Evolutionary conservation across 352 stramenopile genomes (phyloP).

Genomic region (Pythium pyrilobum): DNA sequence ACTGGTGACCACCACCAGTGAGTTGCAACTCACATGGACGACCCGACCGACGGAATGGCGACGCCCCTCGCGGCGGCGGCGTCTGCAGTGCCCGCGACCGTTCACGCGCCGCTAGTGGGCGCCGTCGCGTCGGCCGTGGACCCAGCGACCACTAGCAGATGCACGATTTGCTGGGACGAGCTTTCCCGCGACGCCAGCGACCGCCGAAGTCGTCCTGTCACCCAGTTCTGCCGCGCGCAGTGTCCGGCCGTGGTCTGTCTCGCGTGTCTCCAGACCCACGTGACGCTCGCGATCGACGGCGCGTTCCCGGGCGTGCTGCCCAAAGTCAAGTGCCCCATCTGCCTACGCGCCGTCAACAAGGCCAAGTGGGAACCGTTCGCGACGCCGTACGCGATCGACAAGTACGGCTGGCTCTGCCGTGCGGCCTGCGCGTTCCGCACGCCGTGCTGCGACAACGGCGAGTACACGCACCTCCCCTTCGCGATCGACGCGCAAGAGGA

Average conservation of each 20-base stretch:
- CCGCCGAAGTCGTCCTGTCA: not conserved
- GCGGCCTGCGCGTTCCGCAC: conserved; percentile 17
- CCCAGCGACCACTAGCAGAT: conserved; percentile 4
- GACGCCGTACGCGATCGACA: conserved; percentile 11
- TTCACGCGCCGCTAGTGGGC: no score
- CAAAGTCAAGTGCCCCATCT: conserved; percentile 38
- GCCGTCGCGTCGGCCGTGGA: not conserved
- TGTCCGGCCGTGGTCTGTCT: conserved; percentile 31
- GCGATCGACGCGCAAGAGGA: conserved; percentile 12
- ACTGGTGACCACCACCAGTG: no score
- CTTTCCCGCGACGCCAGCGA: not conserved
- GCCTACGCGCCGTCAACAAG: conserved; percentile 27
- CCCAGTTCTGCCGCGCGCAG: conserved; percentile 22
- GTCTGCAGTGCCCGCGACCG: no score
- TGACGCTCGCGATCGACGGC: conserved; percentile 22
- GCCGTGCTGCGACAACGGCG: conserved; percentile 22
- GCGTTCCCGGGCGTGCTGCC: conserved; percentile 34
- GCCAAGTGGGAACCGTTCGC: conserved; percentile 5
- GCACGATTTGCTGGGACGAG: conserved; percentile 39
- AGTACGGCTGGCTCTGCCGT: conserved; percentile 15
- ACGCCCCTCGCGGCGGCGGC: no score
- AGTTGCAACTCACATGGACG: no score
- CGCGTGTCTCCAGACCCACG: conserved; percentile 23
- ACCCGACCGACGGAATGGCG: no score
- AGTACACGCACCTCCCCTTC: conserved; percentile 21